Base-by-base conservation (phyloP, 768 basidiomycete species). In the Agrocybe praecox region DNA sequence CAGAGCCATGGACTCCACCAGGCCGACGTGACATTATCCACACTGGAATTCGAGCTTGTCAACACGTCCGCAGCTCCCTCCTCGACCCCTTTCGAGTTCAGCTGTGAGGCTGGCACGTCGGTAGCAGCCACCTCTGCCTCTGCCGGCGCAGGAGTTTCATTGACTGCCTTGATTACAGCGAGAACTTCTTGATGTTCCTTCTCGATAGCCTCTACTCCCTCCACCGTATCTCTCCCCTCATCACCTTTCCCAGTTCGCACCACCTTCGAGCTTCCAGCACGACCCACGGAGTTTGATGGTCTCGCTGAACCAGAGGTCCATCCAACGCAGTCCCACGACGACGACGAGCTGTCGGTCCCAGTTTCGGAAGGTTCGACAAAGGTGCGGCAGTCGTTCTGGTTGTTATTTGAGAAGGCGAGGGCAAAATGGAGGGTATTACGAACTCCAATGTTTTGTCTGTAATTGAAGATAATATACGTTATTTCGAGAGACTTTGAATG, bases 1-100 rank as follows among this genome's bases (percentile, higher is more conserved):
- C 87, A 88, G 12, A 75, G 68, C 89, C 87, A 89, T 2, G 87
- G 86, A 0, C 75, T 62, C 56, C 83, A 83, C 88, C 88, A 90
- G 8, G 33, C 8, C 33, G 33, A 34, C 8, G 33, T 34, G 15
- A 34, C 33, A 15, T 34, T 34, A 15, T 34, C 40, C 49, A 24
- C 3, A 33, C 34, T 42, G 8, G 52, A 29, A n/a, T 36, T 42
- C 10, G 50, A 46, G 15, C 10, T 50, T 29, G 42, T 40, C 12
- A 24, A 22, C 10, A 19, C 49, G 0, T n/a, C 21, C 3, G 24
- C 17, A 14, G n/a, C n/a, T 40, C 15, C n/a, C n/a, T n/a, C 43
- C 36, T 56, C 9, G 40, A n/a, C n/a, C n/a, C n/a, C 26, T 23
- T 47, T 43, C 11, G 52, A 21, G 8, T 22, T 14, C 29, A 15